Evolutionary conservation across 345 rosid species (phyloP), one percentile per base, ranked within the genome.

Genomic region (Pistacia atlantica): DNA sequence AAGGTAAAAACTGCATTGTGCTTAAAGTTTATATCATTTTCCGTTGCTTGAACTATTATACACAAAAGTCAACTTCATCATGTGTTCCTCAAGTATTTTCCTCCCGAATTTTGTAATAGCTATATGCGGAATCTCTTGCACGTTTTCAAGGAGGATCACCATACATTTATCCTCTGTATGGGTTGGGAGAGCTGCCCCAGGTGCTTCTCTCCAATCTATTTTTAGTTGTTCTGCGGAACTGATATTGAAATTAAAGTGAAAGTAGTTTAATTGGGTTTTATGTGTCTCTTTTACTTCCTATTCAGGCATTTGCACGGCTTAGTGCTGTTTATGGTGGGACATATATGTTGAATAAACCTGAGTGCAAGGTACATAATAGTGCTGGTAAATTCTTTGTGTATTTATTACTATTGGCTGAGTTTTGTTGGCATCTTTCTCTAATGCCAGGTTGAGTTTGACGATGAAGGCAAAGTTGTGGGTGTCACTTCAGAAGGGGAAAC

Each of bases 91-190:
- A 83, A 69, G 65, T n/a, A 74, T 56, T 61, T 79, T 17, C 65
- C 64, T 5, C 73, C 45, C 20, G 77, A 54, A 35, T 71, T 65
- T 49, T 83, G 54, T 69, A 67, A 81, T 83, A 96, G 99, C 89
- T 96, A 37, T 96, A 96, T 75, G 84, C 92, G 0, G 99, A 93
- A 78, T 96, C 99, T 69, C 78, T 96, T 87, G 92, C 93, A n/a
- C 99, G 98, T 67, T 91, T 95, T 87, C 95, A 92, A 90, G 99
- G 95, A 77, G 96, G 98, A 77, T 95, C 99, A 37, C 99, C 99
- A 1, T 95, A 93, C 84, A 90, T 95, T 65, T 95, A 95, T 75
- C 99, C 99, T 68, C 83, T 93, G 65, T 95, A 95, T 76, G 99
- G 99, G 63, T 79, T 95, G 76, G 99, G 99, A 85, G 99, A 95